A percentile compares a stretch with the other conserved stretches of the same genome.
Evolutionary conservation across 106 monocot species (phyloP).

Genomic region (Dendrobium catenatum): DNA sequence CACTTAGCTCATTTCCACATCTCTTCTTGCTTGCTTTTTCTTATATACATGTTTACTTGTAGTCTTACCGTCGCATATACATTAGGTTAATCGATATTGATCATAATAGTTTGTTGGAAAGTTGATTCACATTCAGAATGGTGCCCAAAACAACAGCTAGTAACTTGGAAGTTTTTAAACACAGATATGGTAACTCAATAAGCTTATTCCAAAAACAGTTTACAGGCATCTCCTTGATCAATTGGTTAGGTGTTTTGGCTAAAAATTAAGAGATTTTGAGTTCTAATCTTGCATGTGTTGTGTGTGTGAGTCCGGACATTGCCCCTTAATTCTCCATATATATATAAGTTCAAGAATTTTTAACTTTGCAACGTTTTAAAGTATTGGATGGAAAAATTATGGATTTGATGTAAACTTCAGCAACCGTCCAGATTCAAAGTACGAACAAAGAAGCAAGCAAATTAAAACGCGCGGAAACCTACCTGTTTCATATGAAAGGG

Average conservation of each 20-base stretch:
- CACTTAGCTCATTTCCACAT: too few species aligned
- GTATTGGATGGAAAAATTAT: background rate
- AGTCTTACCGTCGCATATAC: too few species aligned
- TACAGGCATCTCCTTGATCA: background rate
- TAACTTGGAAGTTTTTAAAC: background rate
- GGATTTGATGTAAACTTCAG: background rate
- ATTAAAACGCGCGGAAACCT: conserved; percentile 5
- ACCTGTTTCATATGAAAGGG: background rate
- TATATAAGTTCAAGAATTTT: background rate
- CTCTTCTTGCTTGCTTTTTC: too few species aligned
- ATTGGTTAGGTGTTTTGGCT: too few species aligned
- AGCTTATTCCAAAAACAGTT: background rate
- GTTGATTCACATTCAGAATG: too few species aligned
- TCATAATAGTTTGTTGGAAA: too few species aligned
- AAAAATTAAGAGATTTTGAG: too few species aligned
- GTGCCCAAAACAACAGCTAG: background rate
- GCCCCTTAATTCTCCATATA: too few species aligned
- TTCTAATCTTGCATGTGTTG: too few species aligned
- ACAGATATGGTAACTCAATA: background rate
- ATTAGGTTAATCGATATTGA: too few species aligned
- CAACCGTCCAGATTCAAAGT: background rate
- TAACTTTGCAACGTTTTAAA: background rate
- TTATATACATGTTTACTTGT: too few species aligned
- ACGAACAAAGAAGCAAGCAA: conserved; percentile 26
- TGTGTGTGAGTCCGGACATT: too few species aligned